phyloP scores from a whole-genome alignment of 192 early-diverging fungal genomes.

The Backusella morwellensis region DNA sequence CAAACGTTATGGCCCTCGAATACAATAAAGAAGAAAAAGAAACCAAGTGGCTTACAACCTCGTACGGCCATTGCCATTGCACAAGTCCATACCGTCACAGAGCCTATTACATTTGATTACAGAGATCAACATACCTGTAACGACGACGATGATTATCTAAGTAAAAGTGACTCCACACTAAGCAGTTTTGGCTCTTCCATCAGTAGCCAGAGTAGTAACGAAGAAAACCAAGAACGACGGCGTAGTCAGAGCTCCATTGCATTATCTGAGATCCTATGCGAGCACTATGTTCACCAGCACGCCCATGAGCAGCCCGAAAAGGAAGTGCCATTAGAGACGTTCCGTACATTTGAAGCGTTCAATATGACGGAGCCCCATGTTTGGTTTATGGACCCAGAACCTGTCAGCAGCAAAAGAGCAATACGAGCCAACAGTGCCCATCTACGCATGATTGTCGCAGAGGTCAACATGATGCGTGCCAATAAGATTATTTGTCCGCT shows the following conservation, averaged over 20 bases:
- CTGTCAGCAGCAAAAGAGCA: constrained; percentile 19
- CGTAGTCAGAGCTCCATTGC: neutral
- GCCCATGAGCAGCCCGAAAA: neutral
- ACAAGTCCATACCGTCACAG: neutral
- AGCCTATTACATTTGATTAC: neutral
- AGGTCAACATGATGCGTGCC: constrained; percentile 51
- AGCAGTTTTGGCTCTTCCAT: neutral
- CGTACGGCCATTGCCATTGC: neutral
- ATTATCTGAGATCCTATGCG: constrained; percentile 12
- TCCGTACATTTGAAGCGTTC: constrained; percentile 9
- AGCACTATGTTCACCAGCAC: constrained; percentile 4
- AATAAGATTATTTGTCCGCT: constrained; percentile 46
- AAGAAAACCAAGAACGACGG: neutral
- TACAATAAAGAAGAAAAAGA: neutral
- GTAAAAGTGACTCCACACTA: constrained; percentile 1
- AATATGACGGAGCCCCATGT: neutral
- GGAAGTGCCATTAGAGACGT: constrained; percentile 13
- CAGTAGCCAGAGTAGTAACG: neutral
- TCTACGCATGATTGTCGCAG: constrained; percentile 48
- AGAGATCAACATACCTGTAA: neutral
- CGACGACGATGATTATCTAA: neutral
- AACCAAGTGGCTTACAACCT: neutral
- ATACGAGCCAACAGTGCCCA: constrained; percentile 45
- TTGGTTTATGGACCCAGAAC: neutral
- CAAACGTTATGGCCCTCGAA: neutral